phyloP scores from a whole-genome alignment of 768 basidiomycete genomes.

The Hebeloma cylindrosporum region DNA sequence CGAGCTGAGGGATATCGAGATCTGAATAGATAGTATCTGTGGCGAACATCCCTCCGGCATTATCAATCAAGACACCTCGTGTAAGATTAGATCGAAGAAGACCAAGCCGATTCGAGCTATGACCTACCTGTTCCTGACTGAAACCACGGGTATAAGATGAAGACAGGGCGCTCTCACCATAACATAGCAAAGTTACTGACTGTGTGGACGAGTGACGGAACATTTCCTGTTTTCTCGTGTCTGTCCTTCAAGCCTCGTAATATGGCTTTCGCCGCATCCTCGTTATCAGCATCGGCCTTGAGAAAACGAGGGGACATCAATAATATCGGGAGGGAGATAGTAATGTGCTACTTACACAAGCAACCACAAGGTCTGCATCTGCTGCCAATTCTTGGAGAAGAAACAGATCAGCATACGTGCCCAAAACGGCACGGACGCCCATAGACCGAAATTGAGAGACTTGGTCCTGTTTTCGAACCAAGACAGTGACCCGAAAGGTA shows the following conservation, averaged over 20 bases:
- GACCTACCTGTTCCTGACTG: slow-evolving; percentile 35
- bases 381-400: slow-evolving; percentile 40
- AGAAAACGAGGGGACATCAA: neutral
- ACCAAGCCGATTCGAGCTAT: neutral
- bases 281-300: slow-evolving; percentile 41
- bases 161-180: neutral
- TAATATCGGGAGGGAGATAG: neutral
- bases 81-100: neutral
- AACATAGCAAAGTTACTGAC: slow-evolving; percentile 27
- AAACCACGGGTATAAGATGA: neutral
- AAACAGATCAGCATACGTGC: slow-evolving; percentile 38
- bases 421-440: slow-evolving; percentile 40
- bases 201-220: slow-evolving; percentile 42
- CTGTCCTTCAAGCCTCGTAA: slow-evolving; percentile 37
- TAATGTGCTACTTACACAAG: slow-evolving; percentile 31
- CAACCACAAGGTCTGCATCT: slow-evolving; percentile 46
- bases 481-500: slow-evolving; percentile 43
- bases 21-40: slow-evolving; percentile 48
- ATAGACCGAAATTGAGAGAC: slow-evolving; percentile 32
- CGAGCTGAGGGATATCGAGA: slow-evolving; percentile 44
- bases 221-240: slow-evolving; percentile 31
- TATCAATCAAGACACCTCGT: slow-evolving; percentile 40
- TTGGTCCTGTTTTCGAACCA: slow-evolving; percentile 45
- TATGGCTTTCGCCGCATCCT: slow-evolving; percentile 38
- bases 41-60: slow-evolving; percentile 40